These are phyloP conservation scores for Rhododendron molle DNA, from an alignment of 148 eudicot species.

Conservation along the genomic window DNA sequence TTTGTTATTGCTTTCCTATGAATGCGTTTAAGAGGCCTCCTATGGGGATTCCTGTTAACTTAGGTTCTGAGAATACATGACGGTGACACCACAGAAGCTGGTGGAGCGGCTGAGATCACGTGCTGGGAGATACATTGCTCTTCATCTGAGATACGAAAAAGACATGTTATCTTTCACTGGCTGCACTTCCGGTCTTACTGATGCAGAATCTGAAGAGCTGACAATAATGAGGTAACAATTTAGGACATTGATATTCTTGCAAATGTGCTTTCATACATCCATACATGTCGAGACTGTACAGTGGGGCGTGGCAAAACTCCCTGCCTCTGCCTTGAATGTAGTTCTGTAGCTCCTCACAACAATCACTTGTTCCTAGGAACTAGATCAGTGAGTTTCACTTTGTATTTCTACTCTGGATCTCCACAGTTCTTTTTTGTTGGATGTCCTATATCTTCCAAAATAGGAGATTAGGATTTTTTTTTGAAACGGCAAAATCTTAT, in stretches of 20 bases:
- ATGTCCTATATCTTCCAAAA: background rate
- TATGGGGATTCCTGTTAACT: constrained; percentile 45
- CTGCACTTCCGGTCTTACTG: constrained; percentile 82
- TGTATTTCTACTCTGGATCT: background rate
- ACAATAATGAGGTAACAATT: constrained; percentile 61
- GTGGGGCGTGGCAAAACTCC: background rate
- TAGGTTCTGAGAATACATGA: constrained; percentile 72
- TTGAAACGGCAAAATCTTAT: too few species aligned
- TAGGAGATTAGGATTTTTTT: background rate
- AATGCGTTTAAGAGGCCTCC: constrained; percentile 22
- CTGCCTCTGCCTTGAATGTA: background rate
- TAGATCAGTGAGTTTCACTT: background rate
- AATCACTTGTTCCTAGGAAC: background rate
- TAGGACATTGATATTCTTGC: background rate
- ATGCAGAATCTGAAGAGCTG: constrained; percentile 79
- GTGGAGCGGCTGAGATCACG: constrained; percentile 80
- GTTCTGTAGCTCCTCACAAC: background rate
- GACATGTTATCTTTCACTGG: constrained; percentile 98
- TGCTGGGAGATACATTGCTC: constrained; percentile 67
- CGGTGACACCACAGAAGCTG: constrained; percentile 86
- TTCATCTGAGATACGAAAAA: constrained; percentile 91
- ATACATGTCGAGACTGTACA: background rate
- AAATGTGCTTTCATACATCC: background rate
- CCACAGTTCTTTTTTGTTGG: background rate
- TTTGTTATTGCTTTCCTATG: background rate